Conservation (phyloP, 495 filamentous ascomycete species). For the Tuber calosporum region DNA sequence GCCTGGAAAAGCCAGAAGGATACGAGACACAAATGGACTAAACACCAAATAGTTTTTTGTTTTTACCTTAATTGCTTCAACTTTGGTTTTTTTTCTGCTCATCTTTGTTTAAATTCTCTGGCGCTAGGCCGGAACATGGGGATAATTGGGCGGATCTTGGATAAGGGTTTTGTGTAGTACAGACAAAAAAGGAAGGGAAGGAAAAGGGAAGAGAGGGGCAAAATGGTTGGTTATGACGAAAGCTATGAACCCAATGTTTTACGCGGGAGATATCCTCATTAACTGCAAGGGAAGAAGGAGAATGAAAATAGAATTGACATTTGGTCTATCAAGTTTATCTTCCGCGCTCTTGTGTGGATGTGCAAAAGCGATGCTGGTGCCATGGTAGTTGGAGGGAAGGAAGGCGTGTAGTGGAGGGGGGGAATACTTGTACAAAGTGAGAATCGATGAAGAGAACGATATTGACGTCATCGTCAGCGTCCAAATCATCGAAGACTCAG, state of each 20-base stretch:
- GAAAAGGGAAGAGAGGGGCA: background rate
- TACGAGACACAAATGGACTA: constrained; percentile 64
- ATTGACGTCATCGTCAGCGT: background rate
- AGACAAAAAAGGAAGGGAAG: background rate
- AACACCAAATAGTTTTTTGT: constrained; percentile 8
- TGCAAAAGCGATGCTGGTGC: background rate
- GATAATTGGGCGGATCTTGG: background rate
- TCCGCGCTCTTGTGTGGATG: background rate
- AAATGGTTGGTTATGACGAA: background rate
- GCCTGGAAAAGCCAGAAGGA: constrained; percentile 70
- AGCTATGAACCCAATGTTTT: background rate
- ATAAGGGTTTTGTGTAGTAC: background rate
- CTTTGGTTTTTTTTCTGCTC: constrained; percentile 29
- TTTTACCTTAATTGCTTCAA: background rate
- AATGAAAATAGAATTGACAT: background rate
- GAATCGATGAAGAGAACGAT: background rate
- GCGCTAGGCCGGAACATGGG: constrained; percentile 16
- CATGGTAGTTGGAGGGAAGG: background rate
- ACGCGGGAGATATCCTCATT: background rate
- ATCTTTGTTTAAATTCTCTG: constrained; percentile 11
- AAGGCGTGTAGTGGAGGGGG: background rate
- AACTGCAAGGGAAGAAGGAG: background rate
- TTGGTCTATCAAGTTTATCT: background rate
- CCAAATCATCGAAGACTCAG: background rate
- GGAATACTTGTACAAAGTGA: background rate